Evolutionary conservation across 1,284 basidiomycete genomes (phyloP).

Genomic region (Moniliella sp.): DNA sequence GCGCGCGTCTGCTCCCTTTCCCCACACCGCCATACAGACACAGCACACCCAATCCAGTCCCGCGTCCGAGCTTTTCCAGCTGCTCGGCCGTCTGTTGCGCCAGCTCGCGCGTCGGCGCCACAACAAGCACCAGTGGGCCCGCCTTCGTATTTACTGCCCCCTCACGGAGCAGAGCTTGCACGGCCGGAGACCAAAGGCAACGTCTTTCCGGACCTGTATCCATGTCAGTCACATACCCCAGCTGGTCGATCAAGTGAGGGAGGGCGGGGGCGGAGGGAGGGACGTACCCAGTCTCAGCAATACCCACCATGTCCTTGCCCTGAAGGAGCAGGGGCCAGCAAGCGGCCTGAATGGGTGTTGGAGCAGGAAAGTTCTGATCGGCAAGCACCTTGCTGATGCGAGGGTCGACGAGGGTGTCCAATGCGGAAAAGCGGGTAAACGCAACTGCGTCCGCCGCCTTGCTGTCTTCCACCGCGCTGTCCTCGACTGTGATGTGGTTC

Average conservation of each 20-base stretch:
- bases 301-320: conserved; percentile 73
- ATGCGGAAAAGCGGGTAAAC: conserved; percentile 53
- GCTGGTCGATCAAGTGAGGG: too few species aligned
- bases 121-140: conserved; percentile 54
- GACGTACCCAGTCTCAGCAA: conserved; percentile 91
- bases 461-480: conserved; percentile 34
- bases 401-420: conserved; percentile 45
- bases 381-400: conserved; percentile 42
- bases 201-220: conserved; percentile 53
- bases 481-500: conserved; percentile 31
- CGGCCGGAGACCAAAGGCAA: conserved; percentile 79
- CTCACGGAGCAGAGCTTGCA: conserved; percentile 47
- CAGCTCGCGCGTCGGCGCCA: conserved; percentile 80
- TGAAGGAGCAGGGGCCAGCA: conserved; percentile 73
- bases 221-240: neutral
- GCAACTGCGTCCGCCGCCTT: conserved; percentile 25
- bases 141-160: conserved; percentile 27
- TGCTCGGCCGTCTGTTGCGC: conserved; percentile 83
- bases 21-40: conserved; percentile 84
- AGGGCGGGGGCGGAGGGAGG: too few species aligned
- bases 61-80: conserved; percentile 53
- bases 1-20: conserved; percentile 56
- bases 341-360: conserved; percentile 85
- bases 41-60: conserved; percentile 55
- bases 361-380: conserved; percentile 53